These are phyloP conservation scores for Eucalyptus brandiana DNA, from an alignment of 345 rosid species.

Conservation along the genomic window DNA sequence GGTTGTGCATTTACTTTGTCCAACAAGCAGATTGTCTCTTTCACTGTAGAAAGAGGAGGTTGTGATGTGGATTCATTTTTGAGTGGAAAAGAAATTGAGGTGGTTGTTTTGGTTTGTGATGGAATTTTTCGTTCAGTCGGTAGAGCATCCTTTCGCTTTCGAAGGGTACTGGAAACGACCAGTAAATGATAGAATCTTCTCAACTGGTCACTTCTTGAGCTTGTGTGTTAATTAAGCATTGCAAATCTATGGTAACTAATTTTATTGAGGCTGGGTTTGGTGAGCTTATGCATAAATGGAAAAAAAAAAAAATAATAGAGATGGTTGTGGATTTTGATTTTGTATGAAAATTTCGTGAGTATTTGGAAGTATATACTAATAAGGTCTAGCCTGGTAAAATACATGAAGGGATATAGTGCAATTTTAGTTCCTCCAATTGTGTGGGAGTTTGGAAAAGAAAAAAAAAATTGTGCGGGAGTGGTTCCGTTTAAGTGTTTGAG, in stretches of 20 bases:
- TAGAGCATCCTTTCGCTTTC: background rate
- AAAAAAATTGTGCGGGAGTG: background rate
- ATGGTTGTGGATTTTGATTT: background rate
- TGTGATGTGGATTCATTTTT: background rate
- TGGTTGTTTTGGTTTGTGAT: background rate
- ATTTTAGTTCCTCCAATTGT: background rate
- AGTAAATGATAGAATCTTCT: accelerated
- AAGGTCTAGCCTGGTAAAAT: background rate
- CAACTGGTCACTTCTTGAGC: background rate
- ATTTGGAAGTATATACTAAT: background rate
- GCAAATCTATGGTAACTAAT: accelerated
- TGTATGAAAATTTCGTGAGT: background rate
- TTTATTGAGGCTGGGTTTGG: background rate
- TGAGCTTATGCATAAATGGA: background rate
- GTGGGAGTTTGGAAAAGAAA: background rate
- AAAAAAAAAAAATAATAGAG: background rate
- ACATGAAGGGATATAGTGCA: background rate
- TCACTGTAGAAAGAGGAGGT: background rate
- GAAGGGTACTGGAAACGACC: accelerated
- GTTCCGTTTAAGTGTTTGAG: background rate
- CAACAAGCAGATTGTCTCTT: background rate
- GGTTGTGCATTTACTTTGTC: background rate
- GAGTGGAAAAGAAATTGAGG: background rate
- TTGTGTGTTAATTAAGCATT: too few species aligned
- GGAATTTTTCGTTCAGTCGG: background rate